These are phyloP conservation scores for Rhynchospora breviuscula DNA, from an alignment of 176 grass and related monocot genomes.

Conservation along the genomic window DNA sequence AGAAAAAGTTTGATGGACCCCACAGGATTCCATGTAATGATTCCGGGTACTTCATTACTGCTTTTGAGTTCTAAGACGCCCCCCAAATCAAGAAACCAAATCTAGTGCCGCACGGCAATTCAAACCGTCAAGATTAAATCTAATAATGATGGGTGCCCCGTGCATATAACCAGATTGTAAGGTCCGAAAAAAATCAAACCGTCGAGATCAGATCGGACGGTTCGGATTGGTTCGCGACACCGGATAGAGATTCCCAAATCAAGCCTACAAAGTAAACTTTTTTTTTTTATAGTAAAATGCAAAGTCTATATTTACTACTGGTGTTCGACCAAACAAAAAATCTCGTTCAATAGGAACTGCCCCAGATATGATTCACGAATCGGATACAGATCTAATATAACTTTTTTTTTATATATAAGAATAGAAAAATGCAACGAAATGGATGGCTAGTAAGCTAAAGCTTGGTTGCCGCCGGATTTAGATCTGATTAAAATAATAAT, in stretches of 20 bases:
- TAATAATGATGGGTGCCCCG: too few species aligned
- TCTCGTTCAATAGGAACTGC: background rate
- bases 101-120: too few species aligned
- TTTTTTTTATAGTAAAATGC: background rate
- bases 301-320: background rate
- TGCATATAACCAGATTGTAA: too few species aligned
- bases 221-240: too few species aligned
- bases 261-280: background rate
- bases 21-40: background rate
- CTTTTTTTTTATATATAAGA: background rate
- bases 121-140: too few species aligned
- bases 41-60: background rate
- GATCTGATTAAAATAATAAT: too few species aligned
- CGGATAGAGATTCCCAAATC: too few species aligned
- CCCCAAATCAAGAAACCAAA: too few species aligned
- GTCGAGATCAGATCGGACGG: too few species aligned
- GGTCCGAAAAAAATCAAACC: too few species aligned
- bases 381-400: background rate
- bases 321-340: background rate
- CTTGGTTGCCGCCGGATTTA: too few species aligned
- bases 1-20: background rate
- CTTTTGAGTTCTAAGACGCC: background rate
- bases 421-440: background rate
- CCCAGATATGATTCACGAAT: background rate
- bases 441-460: too few species aligned